Conservation (phyloP, 441 rosid genomes). For the Rhodomyrtus psidioides region DNA sequence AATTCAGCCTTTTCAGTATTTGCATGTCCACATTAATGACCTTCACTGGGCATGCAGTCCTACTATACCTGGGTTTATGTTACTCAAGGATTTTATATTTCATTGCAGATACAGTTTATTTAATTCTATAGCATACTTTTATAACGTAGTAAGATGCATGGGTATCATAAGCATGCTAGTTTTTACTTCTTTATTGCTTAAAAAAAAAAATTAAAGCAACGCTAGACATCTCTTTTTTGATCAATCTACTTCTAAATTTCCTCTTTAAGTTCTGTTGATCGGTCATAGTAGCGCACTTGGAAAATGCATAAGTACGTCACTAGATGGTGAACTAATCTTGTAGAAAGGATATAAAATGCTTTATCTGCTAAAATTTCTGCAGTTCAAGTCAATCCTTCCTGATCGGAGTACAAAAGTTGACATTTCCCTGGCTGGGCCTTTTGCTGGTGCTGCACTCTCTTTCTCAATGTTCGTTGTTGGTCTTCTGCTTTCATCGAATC, state of each 20-base stretch:
- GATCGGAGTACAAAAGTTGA: slow-evolving; percentile 89
- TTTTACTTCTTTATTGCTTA: not conserved
- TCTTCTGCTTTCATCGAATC: slow-evolving; percentile 70
- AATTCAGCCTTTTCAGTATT: not conserved
- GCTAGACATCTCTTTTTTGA: not conserved
- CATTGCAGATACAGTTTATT: not conserved
- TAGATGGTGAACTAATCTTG: not conserved
- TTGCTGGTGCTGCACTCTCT: slow-evolving; percentile 91
- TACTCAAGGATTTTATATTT: not conserved
- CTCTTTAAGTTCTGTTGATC: not conserved
- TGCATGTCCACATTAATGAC: not conserved
- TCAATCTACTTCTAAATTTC: not conserved
- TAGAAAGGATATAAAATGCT: not conserved
- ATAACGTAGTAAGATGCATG: not conserved
- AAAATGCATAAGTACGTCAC: not conserved
- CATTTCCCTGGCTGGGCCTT: slow-evolving; percentile 86
- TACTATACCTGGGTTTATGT: not conserved
- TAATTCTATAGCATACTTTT: not conserved
- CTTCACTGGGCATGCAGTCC: not conserved
- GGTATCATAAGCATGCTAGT: not conserved
- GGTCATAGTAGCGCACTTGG: not conserved
- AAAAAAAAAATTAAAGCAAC: not conserved
- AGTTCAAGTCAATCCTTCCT: slow-evolving; percentile 97
- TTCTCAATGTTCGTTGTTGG: slow-evolving; percentile 85
- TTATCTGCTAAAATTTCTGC: slow-evolving; percentile 10